phyloP scores from a whole-genome alignment of 2,329 filamentous ascomycete species.

The Cladosporium sp. region DNA sequence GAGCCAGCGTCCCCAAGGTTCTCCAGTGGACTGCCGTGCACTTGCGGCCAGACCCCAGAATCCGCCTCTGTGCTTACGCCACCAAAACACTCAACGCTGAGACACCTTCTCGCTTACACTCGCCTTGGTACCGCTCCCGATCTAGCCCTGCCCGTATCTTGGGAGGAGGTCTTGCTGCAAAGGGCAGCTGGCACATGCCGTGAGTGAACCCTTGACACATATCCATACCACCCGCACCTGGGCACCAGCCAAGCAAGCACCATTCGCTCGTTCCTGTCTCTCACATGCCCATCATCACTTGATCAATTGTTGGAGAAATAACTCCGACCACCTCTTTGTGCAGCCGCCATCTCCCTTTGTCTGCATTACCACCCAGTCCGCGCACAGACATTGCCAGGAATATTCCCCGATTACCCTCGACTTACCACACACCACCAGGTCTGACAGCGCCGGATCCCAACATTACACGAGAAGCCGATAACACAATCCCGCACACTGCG shows the following conservation, averaged over 20 bases:
- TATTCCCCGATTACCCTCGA: background rate
- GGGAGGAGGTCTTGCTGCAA: slow-evolving; percentile 1
- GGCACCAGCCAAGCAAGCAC: background rate
- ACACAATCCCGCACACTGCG: background rate
- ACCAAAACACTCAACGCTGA: background rate
- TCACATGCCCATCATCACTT: background rate
- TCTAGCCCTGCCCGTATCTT: slow-evolving; percentile 6
- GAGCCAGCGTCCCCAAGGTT: background rate
- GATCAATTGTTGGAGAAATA: background rate
- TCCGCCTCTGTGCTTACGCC: background rate
- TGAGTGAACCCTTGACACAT: background rate
- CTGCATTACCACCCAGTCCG: background rate
- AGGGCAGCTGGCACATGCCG: slow-evolving; percentile 11
- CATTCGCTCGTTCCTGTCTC: background rate
- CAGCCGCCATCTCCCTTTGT: background rate
- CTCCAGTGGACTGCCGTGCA: no score
- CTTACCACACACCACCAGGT: background rate
- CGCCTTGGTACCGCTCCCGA: slow-evolving; percentile 1
- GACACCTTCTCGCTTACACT: slow-evolving; percentile 4
- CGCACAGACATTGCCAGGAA: background rate
- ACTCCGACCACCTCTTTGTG: background rate
- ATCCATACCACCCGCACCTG: background rate
- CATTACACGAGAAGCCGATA: slow-evolving; percentile 1
- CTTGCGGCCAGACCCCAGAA: background rate
- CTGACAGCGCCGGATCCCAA: background rate